A percentile compares a stretch with the other conserved stretches of the same genome.
phyloP scores from a whole-genome alignment of 768 basidiomycete genomes.

The Austroboletus festivus region DNA sequence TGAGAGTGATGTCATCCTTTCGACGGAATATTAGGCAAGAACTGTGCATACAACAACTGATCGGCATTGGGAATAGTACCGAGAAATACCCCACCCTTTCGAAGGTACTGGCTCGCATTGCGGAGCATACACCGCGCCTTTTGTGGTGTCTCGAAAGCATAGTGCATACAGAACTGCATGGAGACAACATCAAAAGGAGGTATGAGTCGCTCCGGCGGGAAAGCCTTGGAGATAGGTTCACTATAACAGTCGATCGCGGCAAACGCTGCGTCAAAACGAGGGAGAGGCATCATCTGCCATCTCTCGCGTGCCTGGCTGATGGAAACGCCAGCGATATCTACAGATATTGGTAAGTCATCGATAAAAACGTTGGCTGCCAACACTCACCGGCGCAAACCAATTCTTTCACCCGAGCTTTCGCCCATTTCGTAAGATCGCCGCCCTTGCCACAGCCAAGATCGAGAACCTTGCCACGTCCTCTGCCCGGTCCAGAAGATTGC shows the following conservation, averaged over 20 bases:
- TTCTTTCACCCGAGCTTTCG: constrained; percentile 76
- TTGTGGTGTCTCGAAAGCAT: constrained; percentile 88
- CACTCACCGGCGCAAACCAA: constrained; percentile 76
- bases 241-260: constrained; percentile 87
- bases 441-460: constrained; percentile 99
- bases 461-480: constrained; percentile 70
- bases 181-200: constrained; percentile 90
- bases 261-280: constrained; percentile 76
- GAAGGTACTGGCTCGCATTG: constrained; percentile 79
- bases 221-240: constrained; percentile 63
- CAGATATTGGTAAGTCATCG: not conserved
- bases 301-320: constrained; percentile 83
- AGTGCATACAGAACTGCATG: constrained; percentile 99
- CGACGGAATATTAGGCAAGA: constrained; percentile 2
- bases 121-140: constrained; percentile 91
- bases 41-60: constrained; percentile 66
- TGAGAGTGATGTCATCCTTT: constrained; percentile 32
- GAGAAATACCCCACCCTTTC: constrained; percentile 86
- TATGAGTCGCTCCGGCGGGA: constrained; percentile 57
- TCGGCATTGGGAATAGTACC: constrained; percentile 96
- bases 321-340: constrained; percentile 89
- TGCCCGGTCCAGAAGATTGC: constrained; percentile 23
- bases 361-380: not conserved
- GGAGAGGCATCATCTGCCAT: constrained; percentile 48
- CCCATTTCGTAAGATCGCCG: constrained; percentile 95